These are phyloP conservation scores for Quillaja saponaria DNA, from an alignment of 306 rosid species.

Conservation along the genomic window DNA sequence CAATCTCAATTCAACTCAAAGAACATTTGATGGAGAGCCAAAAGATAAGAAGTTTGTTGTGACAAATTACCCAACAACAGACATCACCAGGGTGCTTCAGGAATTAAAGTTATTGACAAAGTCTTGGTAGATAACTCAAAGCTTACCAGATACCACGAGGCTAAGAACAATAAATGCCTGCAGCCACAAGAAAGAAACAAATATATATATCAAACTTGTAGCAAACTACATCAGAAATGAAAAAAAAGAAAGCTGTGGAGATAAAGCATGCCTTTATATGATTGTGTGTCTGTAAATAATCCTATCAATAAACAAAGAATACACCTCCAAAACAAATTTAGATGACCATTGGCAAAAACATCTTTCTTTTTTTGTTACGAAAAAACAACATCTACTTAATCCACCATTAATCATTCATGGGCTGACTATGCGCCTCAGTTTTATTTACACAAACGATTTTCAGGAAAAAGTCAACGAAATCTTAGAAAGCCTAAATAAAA, in stretches of 20 bases:
- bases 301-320: conserved; percentile 17
- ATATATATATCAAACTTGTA: neutral
- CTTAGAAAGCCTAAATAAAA: conserved; percentile 12
- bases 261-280: conserved; percentile 2
- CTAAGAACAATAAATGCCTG: conserved; percentile 77
- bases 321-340: conserved; percentile 25
- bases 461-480: neutral
- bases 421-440: too few species aligned
- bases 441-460: too few species aligned
- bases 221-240: conserved; percentile 14
- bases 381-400: too few species aligned
- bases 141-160: conserved; percentile 74
- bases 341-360: too few species aligned
- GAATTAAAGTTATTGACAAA: too few species aligned
- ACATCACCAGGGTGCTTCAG: too few species aligned
- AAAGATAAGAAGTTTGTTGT: too few species aligned
- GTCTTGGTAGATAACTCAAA: neutral
- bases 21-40: too few species aligned
- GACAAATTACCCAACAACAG: too few species aligned
- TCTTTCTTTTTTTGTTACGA: too few species aligned
- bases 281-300: neutral
- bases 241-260: neutral
- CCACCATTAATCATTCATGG: too few species aligned
- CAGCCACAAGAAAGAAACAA: conserved; percentile 43
- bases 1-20: too few species aligned